Evolutionary conservation across 441 rosid genomes (phyloP), one percentile per base, ranked within the genome.

Genomic region (Biscutella laevigata): DNA sequence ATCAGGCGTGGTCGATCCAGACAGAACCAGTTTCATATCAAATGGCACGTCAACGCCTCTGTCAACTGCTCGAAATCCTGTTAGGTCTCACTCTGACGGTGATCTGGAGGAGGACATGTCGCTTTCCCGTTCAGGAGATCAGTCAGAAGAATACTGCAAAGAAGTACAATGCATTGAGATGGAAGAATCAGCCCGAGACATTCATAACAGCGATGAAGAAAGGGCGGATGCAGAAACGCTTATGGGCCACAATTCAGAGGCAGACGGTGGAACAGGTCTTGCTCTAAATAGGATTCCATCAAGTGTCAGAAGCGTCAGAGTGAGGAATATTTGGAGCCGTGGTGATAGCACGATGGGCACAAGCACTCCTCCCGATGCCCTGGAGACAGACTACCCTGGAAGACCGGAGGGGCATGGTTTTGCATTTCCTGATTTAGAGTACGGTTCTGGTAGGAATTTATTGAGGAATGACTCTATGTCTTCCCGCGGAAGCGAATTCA

Each of bases 121-220:
- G 3, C 53, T 26, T 24, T 53, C 44, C 43, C 51, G 32, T 54
- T 61, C 77, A 32, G 77, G 73, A 49, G 78, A 70, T 53, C 61
- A 38, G 4, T 64, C 71, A 41, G 82, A 78, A 70, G 96, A 74
- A 50, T 72, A 71, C 77, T 83, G 94, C 84, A 85, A 77, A 68
- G 96, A 91, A 70, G 95, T 87, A 49, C 82, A 73, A 36, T 87
- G 98, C 67, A 73, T 88, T 44, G 90, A 83, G 69, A 69, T 63
- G 70, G 87, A 76, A 53, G 84, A 68, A 51, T 54, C 71, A 50
- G 64, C 61, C 19, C 57, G 67, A 57, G 70, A 71, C 56, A 60
- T 66, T 37, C 27, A 62, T 34, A 56, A 52, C 27, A 74, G 62
- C 28, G 48, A 72, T 47, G 80, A 68, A 57, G 72, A 61, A 20